Evolutionary conservation across 805 yeast species (phyloP).

Genomic region (Priceomyces haplophilus): DNA sequence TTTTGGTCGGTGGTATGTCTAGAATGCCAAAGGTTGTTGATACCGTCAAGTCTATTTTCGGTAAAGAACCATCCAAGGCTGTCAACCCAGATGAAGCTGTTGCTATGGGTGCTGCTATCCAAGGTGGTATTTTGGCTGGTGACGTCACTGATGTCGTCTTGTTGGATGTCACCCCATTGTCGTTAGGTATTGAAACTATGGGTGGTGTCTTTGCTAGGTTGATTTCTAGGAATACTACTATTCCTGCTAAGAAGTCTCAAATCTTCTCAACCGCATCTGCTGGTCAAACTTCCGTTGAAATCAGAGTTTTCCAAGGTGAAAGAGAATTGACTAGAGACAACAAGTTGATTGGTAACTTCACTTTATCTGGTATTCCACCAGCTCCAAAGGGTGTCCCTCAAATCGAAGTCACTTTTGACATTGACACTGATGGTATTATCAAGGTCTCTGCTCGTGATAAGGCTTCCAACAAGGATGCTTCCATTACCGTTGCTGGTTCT

Average conservation of each 20-base stretch:
- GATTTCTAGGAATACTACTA: slow-evolving; percentile 91
- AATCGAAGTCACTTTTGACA: slow-evolving; percentile 91
- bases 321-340: slow-evolving; percentile 97
- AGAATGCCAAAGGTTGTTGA: slow-evolving; percentile 86
- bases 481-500: slow-evolving; percentile 94
- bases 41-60: slow-evolving; percentile 73
- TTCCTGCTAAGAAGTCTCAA: slow-evolving; percentile 95
- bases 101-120: slow-evolving; percentile 96
- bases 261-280: slow-evolving; percentile 94
- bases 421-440: slow-evolving; percentile 96
- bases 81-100: slow-evolving; percentile 96
- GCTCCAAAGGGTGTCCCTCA: slow-evolving; percentile 95
- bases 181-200: slow-evolving; percentile 94
- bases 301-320: slow-evolving; percentile 99
- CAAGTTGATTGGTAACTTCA: slow-evolving; percentile 96
- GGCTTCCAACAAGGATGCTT: slow-evolving; percentile 89
- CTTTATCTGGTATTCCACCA: slow-evolving; percentile 91
- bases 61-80: slow-evolving; percentile 81
- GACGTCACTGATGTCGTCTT: slow-evolving; percentile 89
- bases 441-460: slow-evolving; percentile 93
- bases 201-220: slow-evolving; percentile 96
- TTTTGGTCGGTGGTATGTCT: slow-evolving; percentile 88
- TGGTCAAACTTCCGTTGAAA: slow-evolving; percentile 95
- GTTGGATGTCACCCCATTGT: slow-evolving; percentile 85
- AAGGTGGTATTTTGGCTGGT: slow-evolving; percentile 95